Evolutionary conservation across 306 rosid genomes (phyloP).

Genomic region (Sphenostylis stenocarpa): DNA sequence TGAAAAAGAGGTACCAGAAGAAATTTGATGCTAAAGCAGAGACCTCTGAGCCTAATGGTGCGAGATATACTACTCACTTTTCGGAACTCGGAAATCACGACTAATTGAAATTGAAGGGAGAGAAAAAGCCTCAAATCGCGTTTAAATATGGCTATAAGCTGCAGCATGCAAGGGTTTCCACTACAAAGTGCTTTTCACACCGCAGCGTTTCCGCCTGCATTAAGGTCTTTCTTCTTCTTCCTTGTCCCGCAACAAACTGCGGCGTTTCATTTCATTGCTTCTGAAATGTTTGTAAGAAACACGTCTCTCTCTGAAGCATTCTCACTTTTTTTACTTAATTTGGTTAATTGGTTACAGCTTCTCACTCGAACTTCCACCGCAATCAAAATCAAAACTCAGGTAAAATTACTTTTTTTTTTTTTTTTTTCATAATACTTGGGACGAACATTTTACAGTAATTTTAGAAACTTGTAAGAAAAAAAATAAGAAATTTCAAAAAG

Average conservation of each 20-base stretch:
- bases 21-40: background rate
- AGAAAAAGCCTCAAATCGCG: background rate
- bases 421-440: no score
- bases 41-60: background rate
- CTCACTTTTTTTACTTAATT: background rate
- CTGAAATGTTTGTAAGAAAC: background rate
- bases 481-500: no score
- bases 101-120: background rate
- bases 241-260: background rate
- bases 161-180: background rate
- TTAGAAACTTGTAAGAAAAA: no score
- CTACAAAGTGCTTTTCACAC: background rate
- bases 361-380: constrained; percentile 16
- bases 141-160: constrained; percentile 22
- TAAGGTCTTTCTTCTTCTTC: constrained; percentile 18
- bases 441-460: no score
- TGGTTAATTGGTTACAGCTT: constrained; percentile 8
- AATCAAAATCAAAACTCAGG: constrained; percentile 32
- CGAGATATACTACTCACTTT: background rate
- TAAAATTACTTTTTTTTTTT: background rate
- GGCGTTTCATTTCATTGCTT: background rate
- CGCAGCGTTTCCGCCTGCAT: background rate
- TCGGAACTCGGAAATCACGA: background rate
- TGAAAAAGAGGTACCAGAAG: background rate
- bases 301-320: background rate